A percentile compares a stretch with the other conserved stretches of the same genome.
phyloP scores from a whole-genome alignment of 495 filamentous ascomycete species.

The Amorphotheca resinae region DNA sequence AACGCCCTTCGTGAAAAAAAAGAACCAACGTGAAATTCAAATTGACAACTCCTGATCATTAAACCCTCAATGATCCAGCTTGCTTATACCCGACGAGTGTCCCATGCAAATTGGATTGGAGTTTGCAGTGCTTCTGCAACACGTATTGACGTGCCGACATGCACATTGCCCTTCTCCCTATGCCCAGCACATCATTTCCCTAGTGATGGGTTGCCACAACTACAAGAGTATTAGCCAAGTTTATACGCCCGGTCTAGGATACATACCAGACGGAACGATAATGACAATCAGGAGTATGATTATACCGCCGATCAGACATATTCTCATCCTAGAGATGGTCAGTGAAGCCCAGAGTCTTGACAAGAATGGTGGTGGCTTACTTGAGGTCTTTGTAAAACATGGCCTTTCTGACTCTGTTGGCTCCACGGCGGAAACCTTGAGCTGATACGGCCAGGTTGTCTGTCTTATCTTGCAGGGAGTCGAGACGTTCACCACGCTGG shows the following conservation, averaged over 20 bases:
- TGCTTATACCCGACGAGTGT: conserved; percentile 19
- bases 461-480: conserved; percentile 89
- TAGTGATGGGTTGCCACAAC: conserved; percentile 19
- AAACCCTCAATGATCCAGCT: conserved; percentile 18
- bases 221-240: conserved; percentile 6
- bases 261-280: conserved; percentile 73
- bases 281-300: conserved; percentile 84
- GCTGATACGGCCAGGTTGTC: conserved; percentile 83
- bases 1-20: conserved; percentile 17
- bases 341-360: not conserved
- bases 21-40: conserved; percentile 18
- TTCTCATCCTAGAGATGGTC: conserved; percentile 65
- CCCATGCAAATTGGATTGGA: conserved; percentile 15
- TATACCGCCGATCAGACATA: conserved; percentile 82
- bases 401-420: conserved; percentile 80
- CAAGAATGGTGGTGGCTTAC: not conserved
- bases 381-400: not conserved
- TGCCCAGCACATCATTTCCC: not conserved
- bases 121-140: not conserved
- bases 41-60: conserved; percentile 21
- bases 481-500: conserved; percentile 80
- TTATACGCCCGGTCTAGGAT: too few species aligned
- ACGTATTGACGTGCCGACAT: not conserved
- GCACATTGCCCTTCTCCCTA: not conserved
- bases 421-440: conserved; percentile 87